A percentile compares a stretch with the other conserved stretches of the same genome.
phyloP scores from a whole-genome alignment of 495 filamentous ascomycete genomes.

The Melanomma pulvis-pyrius region DNA sequence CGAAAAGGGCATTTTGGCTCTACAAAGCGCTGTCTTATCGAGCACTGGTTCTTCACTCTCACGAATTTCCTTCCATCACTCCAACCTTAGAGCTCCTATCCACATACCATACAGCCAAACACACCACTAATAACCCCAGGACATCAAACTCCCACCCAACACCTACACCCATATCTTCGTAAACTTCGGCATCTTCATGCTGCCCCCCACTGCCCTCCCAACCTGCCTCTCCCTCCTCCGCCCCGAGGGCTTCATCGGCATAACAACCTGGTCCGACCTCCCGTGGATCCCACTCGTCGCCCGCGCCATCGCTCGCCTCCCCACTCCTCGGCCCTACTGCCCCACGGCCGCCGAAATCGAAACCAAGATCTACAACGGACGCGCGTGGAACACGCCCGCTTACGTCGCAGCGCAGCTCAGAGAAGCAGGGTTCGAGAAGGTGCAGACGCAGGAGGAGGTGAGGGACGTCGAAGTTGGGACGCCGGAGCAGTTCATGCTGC shows the following conservation, averaged over 20 bases:
- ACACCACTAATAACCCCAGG: not conserved
- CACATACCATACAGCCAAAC: not conserved
- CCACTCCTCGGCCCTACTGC: not conserved
- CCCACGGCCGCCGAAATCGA: slow-evolving; percentile 1
- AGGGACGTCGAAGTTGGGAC: slow-evolving; percentile 3
- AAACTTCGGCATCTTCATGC: slow-evolving; percentile 25
- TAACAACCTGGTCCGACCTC: slow-evolving; percentile 17
- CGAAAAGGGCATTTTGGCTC: no score
- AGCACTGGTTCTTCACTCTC: not conserved
- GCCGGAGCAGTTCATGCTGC: not conserved
- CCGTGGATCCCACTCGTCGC: not conserved
- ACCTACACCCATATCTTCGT: slow-evolving; percentile 27
- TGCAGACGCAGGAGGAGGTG: slow-evolving; percentile 6
- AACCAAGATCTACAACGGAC: not conserved
- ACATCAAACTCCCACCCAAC: slow-evolving; percentile 1
- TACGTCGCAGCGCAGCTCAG: not conserved
- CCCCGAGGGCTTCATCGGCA: slow-evolving; percentile 8
- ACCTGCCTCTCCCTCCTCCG: not conserved
- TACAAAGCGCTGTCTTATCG: no score
- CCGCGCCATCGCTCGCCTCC: not conserved
- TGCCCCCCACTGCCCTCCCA: not conserved
- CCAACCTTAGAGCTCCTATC: not conserved
- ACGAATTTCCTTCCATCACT: not conserved
- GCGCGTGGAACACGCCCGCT: not conserved
- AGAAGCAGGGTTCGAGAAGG: slow-evolving; percentile 2